phyloP scores from a whole-genome alignment of 129 eudicot species.

The Flaveria bidentis region DNA sequence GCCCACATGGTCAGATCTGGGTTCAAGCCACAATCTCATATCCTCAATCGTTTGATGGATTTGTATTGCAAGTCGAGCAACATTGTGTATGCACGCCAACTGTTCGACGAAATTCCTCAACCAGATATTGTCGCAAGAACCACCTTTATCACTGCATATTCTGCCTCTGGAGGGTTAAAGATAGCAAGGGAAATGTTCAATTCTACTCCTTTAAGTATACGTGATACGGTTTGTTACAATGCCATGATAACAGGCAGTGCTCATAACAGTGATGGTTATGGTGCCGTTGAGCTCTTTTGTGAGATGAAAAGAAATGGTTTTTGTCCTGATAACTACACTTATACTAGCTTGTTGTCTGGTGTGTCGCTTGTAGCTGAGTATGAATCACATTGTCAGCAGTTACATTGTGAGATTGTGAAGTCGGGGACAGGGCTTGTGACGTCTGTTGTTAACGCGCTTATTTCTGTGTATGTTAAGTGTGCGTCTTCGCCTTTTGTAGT shows the following conservation, averaged over 20 bases:
- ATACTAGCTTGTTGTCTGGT: constrained; percentile 50
- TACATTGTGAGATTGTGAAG: constrained; percentile 67
- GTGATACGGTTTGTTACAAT: constrained; percentile 66
- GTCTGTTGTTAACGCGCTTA: constrained; percentile 67
- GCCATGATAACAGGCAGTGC: constrained; percentile 75
- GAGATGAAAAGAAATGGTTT: constrained; percentile 54
- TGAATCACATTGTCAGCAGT: constrained; percentile 61
- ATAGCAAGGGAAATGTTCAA: constrained; percentile 53
- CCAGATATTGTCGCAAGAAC: constrained; percentile 76
- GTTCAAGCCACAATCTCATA: constrained; percentile 57
- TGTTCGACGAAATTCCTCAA: constrained; percentile 40
- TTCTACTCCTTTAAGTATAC: constrained; percentile 41
- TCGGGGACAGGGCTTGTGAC: constrained; percentile 60
- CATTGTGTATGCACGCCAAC: constrained; percentile 49
- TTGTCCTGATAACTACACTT: constrained; percentile 65
- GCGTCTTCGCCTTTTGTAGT: constrained; percentile 54
- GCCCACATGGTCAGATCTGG: constrained; percentile 75
- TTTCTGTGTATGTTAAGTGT: constrained; percentile 71
- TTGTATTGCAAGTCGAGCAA: constrained; percentile 56
- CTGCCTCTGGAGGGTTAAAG: constrained; percentile 47
- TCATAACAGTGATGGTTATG: constrained; percentile 56
- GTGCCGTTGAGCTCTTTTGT: constrained; percentile 50
- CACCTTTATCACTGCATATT: constrained; percentile 62
- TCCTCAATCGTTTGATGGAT: constrained; percentile 63
- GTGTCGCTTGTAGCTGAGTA: constrained; percentile 58